Conservation (phyloP, 495 filamentous ascomycete genomes). For the Pyrenula massariospora region DNA sequence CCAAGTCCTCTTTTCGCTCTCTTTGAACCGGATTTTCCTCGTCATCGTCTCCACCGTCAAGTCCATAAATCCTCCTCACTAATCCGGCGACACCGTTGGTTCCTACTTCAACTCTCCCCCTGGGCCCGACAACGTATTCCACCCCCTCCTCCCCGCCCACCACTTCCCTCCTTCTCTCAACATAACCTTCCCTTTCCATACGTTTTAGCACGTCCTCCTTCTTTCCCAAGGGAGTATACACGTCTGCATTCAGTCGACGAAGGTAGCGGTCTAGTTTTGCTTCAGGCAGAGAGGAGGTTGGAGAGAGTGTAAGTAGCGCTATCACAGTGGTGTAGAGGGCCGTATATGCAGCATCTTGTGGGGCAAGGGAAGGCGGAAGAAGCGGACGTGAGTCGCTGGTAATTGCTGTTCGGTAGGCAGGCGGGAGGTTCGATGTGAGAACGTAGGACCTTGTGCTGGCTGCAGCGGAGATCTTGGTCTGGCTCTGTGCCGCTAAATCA, state of each 20-base stretch:
- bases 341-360: slow-evolving; percentile 66
- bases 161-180: slow-evolving; percentile 58
- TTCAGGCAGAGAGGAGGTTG: slow-evolving; percentile 58
- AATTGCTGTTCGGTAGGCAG: slow-evolving; percentile 42
- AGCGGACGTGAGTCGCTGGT: slow-evolving; percentile 25
- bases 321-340: slow-evolving; percentile 72
- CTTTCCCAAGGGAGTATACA: slow-evolving; percentile 61
- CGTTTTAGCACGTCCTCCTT: slow-evolving; percentile 65
- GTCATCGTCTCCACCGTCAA: slow-evolving; percentile 15
- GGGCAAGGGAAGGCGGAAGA: slow-evolving; percentile 53
- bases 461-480: slow-evolving; percentile 21
- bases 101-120: slow-evolving; percentile 80
- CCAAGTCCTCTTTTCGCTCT: slow-evolving; percentile 18
- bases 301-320: slow-evolving; percentile 55
- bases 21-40: slow-evolving; percentile 28
- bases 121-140: slow-evolving; percentile 67
- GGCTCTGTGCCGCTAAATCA: slow-evolving; percentile 39
- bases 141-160: slow-evolving; percentile 60
- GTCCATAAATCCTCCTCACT: slow-evolving; percentile 47
- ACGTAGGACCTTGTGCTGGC: slow-evolving; percentile 57
- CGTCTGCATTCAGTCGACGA: slow-evolving; percentile 59
- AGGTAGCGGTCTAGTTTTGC: slow-evolving; percentile 64
- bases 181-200: slow-evolving; percentile 72
- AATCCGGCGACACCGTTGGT: slow-evolving; percentile 58
- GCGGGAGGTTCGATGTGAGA: slow-evolving; percentile 57